Evolutionary conservation across 2,329 filamentous ascomycete genomes (phyloP), one percentile per base, ranked within the genome.

Genomic region (Fusarium sp.): DNA sequence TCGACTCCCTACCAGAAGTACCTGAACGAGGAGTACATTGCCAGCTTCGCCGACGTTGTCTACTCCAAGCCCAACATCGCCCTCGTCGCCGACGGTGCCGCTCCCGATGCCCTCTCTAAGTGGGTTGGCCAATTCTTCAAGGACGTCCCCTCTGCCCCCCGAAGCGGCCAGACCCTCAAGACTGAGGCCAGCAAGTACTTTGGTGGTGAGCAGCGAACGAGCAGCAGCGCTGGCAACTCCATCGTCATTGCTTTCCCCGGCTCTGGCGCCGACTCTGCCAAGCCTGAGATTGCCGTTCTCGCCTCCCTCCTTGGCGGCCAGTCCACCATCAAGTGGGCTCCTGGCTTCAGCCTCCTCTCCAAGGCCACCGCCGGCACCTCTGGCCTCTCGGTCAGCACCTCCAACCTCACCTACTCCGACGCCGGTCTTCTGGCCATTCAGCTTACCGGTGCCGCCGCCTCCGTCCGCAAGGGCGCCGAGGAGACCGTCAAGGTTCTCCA

Each of bases 41-140:
- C 91, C 74, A 88, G 90, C 76, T 99, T 93, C 81, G 93, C 95
- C 81, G 87, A 90, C 73, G 88, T 90, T 71, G 95, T 93, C 79
- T 99, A 96, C 85, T 89, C 92, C 79, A 98, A 97, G 89, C 87
- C 92, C 80, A 98, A 98, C 85, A 93, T 99, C 78, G 94, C 96
- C 72, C 87, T 99, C 73, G 92, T 98, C 75, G 94, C 94, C 80
- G 97, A 97, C 80, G 96, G 96, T 75, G 93, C 95, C 75, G 91
- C 92, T 77, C 88, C 94, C 76, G 86, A 88, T 67, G 91, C 93
- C 73, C 87, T 98, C 76, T 89, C 90, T 80, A 97, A 96, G 87
- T 98, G 96, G 95, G 92, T 97, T 73, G 91, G 92, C 81, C 91
- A 97, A 82, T 98, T 98, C 90, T 98, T 99, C 89, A 91, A 91